Base-by-base conservation (phyloP, 345 rosid species). In the Eucalyptus marginata region DNA sequence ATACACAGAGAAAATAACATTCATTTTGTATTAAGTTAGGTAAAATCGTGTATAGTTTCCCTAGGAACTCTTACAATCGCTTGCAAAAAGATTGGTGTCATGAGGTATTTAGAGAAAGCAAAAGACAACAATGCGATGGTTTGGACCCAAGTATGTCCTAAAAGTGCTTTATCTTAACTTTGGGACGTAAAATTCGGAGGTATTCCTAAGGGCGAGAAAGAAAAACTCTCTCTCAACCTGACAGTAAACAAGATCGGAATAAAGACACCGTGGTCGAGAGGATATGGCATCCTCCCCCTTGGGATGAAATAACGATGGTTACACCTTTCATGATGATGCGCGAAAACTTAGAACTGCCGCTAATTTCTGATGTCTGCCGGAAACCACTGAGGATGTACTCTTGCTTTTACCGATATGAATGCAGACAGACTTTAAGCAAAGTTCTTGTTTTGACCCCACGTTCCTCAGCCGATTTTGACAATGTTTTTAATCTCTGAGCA, bases 31-130 rank as follows among this genome's bases (percentile, higher is more conserved):
- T 59, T 25, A 25, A 10, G 7, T 59, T 59, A 27, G 66, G 4
- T 59, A 59, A 59, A 25, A 52, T 18, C 10, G 2, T 52, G 10
- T 52, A 52, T 18, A 52, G 10, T 52, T 18, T 52, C 56, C 36
- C 11, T 0, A 0, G 40, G 22, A 66, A 66, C 6, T 66, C 40
- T 15, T 66, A n/a, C 0, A 5, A 14, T n/a, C 1, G 2, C 36
- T 64, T 64, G 31, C 0, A 0, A n/a, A 64, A n/a, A 29, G 71
- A 15, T 66, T 3, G 31, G 4, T 66, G 79, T 31, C 36, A 66
- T n/a, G 7, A 66, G 43, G 79, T 16, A 31, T 66, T 3, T 7
- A 66, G 11, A 66, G 79, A 31, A 31, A 66, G 40, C 40, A 66
- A 66, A 66, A 31, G 79, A 31, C 79, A 15, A 66, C 22, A 4